These are phyloP conservation scores for Heteromeles arbutifolia DNA, from an alignment of 306 rosid genomes.

Conservation along the genomic window DNA sequence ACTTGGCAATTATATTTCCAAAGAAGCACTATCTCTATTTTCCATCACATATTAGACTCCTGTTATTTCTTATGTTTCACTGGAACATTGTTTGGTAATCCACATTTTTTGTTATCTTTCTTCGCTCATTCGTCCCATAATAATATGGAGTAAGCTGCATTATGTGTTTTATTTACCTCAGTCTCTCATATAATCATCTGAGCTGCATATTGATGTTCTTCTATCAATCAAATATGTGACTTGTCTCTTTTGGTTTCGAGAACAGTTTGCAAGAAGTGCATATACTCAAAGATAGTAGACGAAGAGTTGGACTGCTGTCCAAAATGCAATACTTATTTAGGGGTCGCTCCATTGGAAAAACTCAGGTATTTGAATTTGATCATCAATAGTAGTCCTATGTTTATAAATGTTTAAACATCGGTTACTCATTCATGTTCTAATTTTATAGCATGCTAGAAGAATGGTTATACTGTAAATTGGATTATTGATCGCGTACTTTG, in stretches of 20 bases:
- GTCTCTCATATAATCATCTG: background rate
- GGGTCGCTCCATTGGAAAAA: conserved; percentile 51
- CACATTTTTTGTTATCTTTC: background rate
- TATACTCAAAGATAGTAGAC: conserved; percentile 39
- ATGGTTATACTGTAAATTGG: background rate
- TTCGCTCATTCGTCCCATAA: background rate
- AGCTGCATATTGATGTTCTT: background rate
- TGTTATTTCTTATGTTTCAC: background rate
- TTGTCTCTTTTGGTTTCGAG: conserved; percentile 4
- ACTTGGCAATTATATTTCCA: background rate
- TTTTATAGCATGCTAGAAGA: background rate
- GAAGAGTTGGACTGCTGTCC: conserved; percentile 43
- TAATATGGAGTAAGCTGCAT: background rate
- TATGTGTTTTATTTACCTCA: background rate
- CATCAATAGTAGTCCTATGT: conserved; percentile 6
- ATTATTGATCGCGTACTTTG: background rate
- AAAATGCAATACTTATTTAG: conserved; percentile 45
- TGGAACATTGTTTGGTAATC: background rate
- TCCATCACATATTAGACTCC: background rate
- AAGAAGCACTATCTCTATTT: background rate
- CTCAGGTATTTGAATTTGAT: conserved; percentile 36
- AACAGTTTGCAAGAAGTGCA: conserved; percentile 76
- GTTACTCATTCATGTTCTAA: background rate
- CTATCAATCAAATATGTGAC: background rate
- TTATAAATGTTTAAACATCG: background rate